A percentile compares a stretch with the other conserved stretches of the same genome.
These are phyloP conservation scores for Starmerella stellata DNA, from an alignment of 805 yeast genomes.

Conservation along the genomic window DNA sequence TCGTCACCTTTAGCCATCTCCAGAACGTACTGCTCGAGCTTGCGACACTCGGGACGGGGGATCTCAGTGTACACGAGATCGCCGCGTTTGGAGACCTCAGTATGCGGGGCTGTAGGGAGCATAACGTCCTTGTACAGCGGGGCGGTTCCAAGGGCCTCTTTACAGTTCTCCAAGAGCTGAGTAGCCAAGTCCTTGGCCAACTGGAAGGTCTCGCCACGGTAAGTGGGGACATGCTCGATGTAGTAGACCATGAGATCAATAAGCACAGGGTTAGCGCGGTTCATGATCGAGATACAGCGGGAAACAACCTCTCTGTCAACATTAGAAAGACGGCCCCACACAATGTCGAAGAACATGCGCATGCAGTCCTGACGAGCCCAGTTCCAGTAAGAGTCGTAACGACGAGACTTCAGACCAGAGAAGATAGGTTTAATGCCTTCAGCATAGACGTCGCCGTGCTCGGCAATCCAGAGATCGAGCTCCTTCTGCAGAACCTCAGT, in stretches of 20 bases:
- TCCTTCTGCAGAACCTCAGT: conserved; percentile 68
- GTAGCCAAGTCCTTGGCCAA: conserved; percentile 80
- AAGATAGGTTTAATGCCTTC: conserved; percentile 80
- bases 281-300: conserved; percentile 94
- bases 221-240: conserved; percentile 66
- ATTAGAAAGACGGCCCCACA: conserved; percentile 77
- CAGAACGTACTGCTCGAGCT: conserved; percentile 83
- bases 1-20: conserved; percentile 90
- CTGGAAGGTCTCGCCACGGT: conserved; percentile 80
- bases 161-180: conserved; percentile 89
- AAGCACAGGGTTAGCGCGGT: conserved; percentile 83
- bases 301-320: conserved; percentile 92
- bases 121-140: conserved; percentile 94
- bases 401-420: conserved; percentile 83
- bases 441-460: conserved; percentile 85
- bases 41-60: conserved; percentile 78
- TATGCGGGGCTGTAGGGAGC: conserved; percentile 88
- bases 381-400: conserved; percentile 96
- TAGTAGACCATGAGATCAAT: conserved; percentile 94
- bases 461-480: conserved; percentile 79
- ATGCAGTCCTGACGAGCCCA: conserved; percentile 98
- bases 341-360: conserved; percentile 84
- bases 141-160: conserved; percentile 55
- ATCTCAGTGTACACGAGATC: conserved; percentile 68
- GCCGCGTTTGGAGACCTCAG: conserved; percentile 75